A percentile compares a stretch with the other conserved stretches of the same genome.
Conservation (phyloP, 2,329 filamentous ascomycete genomes). For the Claviceps fusiformis region DNA sequence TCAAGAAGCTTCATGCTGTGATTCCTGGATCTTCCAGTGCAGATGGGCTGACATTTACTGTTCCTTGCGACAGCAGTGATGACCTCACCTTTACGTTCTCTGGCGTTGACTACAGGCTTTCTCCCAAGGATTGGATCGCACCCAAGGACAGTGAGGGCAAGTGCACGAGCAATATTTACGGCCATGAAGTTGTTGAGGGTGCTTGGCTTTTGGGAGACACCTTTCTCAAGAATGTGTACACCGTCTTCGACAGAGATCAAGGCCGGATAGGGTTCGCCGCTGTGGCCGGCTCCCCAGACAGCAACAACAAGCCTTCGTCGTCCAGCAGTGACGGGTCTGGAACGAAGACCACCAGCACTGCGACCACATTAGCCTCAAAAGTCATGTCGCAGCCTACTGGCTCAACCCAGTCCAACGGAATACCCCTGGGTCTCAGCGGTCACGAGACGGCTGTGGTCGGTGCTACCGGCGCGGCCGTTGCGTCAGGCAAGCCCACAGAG, state of each 20-base stretch:
- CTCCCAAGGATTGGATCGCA: slow-evolving; percentile 57
- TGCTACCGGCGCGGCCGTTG: neutral
- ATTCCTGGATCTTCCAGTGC: slow-evolving; percentile 48
- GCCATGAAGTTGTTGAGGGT: slow-evolving; percentile 49
- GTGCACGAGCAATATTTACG: slow-evolving; percentile 63
- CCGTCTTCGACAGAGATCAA: slow-evolving; percentile 67
- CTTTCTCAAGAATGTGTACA: slow-evolving; percentile 83
- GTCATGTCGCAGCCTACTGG: neutral
- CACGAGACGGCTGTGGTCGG: slow-evolving; percentile 8
- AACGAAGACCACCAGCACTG: slow-evolving; percentile 1
- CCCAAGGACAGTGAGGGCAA: slow-evolving; percentile 27
- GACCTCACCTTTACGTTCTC: slow-evolving; percentile 55
- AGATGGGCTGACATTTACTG: slow-evolving; percentile 49
- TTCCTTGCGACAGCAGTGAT: slow-evolving; percentile 57
- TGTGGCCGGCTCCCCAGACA: slow-evolving; percentile 2
- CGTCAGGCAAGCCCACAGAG: slow-evolving; percentile 4
- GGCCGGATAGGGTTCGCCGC: slow-evolving; percentile 34
- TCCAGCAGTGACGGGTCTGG: neutral
- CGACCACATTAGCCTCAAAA: slow-evolving; percentile 1
- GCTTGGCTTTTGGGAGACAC: slow-evolving; percentile 74
- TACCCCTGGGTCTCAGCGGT: slow-evolving; percentile 10
- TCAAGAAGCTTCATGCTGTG: slow-evolving; percentile 50
- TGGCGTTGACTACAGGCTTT: slow-evolving; percentile 51
- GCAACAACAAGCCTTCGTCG: neutral
- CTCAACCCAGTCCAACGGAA: neutral